A percentile compares a stretch with the other conserved stretches of the same genome.
Evolutionary conservation across 192 early-diverging fungal genomes (phyloP).

Genomic region (Coemansia sp.): DNA sequence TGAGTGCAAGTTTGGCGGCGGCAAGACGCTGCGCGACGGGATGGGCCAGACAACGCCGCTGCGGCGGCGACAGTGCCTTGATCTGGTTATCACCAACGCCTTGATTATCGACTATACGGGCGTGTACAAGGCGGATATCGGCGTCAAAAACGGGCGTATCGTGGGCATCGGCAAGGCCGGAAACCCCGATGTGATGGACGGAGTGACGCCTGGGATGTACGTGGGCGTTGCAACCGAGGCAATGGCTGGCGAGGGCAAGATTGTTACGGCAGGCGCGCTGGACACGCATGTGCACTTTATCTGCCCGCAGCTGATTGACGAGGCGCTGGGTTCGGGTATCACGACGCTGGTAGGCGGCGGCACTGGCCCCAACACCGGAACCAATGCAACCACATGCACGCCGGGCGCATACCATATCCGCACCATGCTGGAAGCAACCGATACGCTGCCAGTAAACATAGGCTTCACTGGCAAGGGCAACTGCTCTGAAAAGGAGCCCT

Average conservation of each 20-base stretch:
- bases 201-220: conserved; percentile 83
- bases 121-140: conserved; percentile 98
- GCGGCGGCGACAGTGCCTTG: conserved; percentile 70
- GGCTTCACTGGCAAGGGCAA: conserved; percentile 98
- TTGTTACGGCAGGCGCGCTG: conserved; percentile 90
- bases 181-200: conserved; percentile 96
- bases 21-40: conserved; percentile 90
- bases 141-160: conserved; percentile 82
- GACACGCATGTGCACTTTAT: conserved; percentile 97
- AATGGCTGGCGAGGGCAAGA: conserved; percentile 84
- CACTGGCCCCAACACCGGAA: conserved; percentile 94
- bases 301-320: conserved; percentile 83
- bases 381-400: conserved; percentile 95
- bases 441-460: conserved; percentile 86
- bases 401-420: conserved; percentile 78
- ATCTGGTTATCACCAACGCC: conserved; percentile 94
- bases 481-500: conserved; percentile 59
- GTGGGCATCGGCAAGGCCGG: conserved; percentile 95
- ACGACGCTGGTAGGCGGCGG: conserved; percentile 89
- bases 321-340: conserved; percentile 76
- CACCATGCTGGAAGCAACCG: conserved; percentile 87
- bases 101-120: conserved; percentile 91
- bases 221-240: conserved; percentile 90
- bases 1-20: conserved; percentile 95
- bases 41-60: conserved; percentile 84